Conservation (phyloP, 2,329 filamentous ascomycete species). For the Aspergillus amoenus region DNA sequence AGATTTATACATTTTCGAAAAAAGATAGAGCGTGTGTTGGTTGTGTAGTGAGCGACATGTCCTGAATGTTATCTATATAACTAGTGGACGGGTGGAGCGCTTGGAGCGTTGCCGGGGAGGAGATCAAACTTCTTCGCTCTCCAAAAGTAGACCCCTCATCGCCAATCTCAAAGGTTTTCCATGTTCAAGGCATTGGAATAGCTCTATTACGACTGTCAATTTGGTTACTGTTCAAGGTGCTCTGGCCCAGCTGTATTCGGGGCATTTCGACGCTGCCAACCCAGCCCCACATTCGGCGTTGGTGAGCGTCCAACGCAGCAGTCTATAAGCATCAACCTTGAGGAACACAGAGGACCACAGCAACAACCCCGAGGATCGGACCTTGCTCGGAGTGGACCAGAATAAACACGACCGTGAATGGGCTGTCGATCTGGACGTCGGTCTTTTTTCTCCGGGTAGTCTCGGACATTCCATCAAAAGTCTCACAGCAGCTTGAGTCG, state of each 20-base stretch:
- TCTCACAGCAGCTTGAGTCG: not conserved
- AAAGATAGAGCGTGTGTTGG: not conserved
- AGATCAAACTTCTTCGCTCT: not conserved
- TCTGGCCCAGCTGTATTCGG: not conserved
- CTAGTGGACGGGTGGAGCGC: not conserved
- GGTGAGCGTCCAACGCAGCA: not conserved
- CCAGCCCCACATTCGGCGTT: conserved; percentile 1
- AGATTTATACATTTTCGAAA: not conserved
- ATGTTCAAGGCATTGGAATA: not conserved
- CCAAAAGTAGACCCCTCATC: not conserved
- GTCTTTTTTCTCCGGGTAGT: not conserved
- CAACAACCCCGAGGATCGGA: not conserved
- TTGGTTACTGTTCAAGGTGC: not conserved
- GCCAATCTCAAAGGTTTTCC: not conserved
- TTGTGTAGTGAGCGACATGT: not conserved
- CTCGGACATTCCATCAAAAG: not conserved
- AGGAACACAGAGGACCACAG: not conserved
- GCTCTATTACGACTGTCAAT: not conserved
- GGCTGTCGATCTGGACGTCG: not conserved
- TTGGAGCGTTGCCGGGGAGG: not conserved
- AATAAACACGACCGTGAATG: not conserved
- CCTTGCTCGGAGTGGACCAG: not conserved
- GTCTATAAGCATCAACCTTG: not conserved
- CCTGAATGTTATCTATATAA: not conserved
- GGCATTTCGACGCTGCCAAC: not conserved